Percentiles rank a stretch among this genome's conserved stretches.
phyloP scores from a whole-genome alignment of 169 alveolate genomes.

The Plasmodium vivax region DNA sequence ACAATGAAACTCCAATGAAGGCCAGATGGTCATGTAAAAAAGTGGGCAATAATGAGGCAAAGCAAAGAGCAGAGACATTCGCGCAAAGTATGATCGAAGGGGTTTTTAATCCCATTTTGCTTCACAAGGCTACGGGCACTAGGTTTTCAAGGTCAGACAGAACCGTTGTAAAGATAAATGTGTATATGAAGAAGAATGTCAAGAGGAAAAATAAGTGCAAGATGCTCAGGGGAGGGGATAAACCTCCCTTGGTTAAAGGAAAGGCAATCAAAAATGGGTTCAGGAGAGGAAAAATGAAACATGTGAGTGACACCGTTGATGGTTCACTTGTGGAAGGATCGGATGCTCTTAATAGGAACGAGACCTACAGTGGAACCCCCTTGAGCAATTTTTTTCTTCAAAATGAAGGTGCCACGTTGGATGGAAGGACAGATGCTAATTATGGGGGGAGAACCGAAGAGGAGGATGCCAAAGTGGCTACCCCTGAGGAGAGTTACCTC shows the following conservation, averaged over 20 bases:
- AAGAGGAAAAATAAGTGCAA: constrained; percentile 7
- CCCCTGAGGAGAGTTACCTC: not conserved
- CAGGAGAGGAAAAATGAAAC: not conserved
- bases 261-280: not conserved
- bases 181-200: constrained; percentile 53
- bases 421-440: not conserved
- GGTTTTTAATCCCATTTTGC: constrained; percentile 80
- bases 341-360: not conserved
- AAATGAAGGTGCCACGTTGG: not conserved
- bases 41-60: constrained; percentile 87
- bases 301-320: not conserved
- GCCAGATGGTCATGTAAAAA: constrained; percentile 89
- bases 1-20: constrained; percentile 79
- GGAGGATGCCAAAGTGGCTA: not conserved
- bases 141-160: constrained; percentile 72
- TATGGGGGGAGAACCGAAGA: not conserved
- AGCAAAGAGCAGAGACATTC: constrained; percentile 83
- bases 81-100: constrained; percentile 86
- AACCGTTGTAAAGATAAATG: constrained; percentile 66
- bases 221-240: not conserved
- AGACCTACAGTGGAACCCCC: not conserved
- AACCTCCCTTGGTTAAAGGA: not conserved
- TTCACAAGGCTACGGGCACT: constrained; percentile 88
- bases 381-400: not conserved
- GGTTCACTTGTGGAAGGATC: not conserved